A percentile compares a stretch with the other conserved stretches of the same genome.
Evolutionary conservation across 768 basidiomycete species (phyloP).

Genomic region (Coprinellus aureogranulatus): DNA sequence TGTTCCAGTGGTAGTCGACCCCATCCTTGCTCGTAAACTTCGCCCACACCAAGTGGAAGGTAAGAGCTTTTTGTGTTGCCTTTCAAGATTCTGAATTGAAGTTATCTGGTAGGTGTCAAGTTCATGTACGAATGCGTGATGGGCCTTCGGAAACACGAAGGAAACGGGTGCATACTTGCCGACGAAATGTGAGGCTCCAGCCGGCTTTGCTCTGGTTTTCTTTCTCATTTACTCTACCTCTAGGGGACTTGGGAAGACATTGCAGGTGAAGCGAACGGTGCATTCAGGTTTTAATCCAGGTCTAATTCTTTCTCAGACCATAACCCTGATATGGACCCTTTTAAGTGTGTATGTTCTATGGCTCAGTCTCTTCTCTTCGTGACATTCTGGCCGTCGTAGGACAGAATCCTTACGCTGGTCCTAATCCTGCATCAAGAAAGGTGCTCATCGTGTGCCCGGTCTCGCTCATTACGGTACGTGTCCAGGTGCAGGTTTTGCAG

Average conservation of each 20-base stretch:
- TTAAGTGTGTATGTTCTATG: conserved; percentile 58
- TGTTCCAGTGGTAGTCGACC: conserved; percentile 87
- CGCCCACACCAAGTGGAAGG: conserved; percentile 91
- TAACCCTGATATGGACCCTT: conserved; percentile 89
- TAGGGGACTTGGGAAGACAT: conserved; percentile 97
- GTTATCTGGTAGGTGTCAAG: conserved; percentile 51
- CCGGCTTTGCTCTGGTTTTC: background rate
- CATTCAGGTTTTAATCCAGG: background rate
- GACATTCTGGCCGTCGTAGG: conserved; percentile 40
- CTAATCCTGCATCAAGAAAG: conserved; percentile 63
- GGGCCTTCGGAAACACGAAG: conserved; percentile 88
- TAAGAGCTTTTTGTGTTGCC: no score
- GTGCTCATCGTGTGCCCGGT: conserved; percentile 94
- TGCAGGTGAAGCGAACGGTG: conserved; percentile 50
- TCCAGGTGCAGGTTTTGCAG: background rate
- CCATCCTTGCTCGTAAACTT: conserved; percentile 70
- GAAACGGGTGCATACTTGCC: conserved; percentile 91
- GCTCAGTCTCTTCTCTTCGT: background rate
- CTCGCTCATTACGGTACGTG: conserved; percentile 72
- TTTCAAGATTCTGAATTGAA: background rate
- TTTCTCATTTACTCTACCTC: background rate
- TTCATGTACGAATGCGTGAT: conserved; percentile 97
- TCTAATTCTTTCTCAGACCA: conserved; percentile 52
- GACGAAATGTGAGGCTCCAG: conserved; percentile 77
- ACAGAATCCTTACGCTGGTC: conserved; percentile 75